These are phyloP conservation scores for Cyclostephanos tholiformis DNA, from an alignment of 108 stramenopile species.

Conservation along the genomic window DNA sequence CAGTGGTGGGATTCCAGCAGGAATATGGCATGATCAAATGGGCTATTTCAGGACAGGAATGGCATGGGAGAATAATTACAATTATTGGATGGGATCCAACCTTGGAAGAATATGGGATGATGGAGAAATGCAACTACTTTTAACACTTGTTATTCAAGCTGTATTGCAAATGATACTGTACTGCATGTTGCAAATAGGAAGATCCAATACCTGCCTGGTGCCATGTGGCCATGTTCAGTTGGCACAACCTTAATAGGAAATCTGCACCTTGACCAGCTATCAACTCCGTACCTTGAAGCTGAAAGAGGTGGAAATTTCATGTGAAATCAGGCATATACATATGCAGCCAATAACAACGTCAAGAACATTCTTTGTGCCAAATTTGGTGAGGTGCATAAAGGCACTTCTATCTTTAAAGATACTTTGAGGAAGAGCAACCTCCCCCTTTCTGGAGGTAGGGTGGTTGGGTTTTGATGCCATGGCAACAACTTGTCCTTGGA, in stretches of 20 bases:
- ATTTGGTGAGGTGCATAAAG: conserved; percentile 54
- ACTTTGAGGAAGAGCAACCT: conserved; percentile 8
- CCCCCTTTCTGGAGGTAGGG: conserved; percentile 17
- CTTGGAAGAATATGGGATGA: conserved; percentile 50
- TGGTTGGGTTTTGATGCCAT: conserved; percentile 49
- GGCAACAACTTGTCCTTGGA: conserved; percentile 27
- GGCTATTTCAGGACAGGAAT: neutral
- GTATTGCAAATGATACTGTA: conserved; percentile 26
- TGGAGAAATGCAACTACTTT: conserved; percentile 10
- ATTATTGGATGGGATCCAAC: conserved; percentile 43
- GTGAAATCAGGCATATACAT: conserved; percentile 38
- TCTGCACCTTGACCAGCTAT: conserved; percentile 5
- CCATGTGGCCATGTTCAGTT: conserved; percentile 54
- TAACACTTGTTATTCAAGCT: conserved; percentile 1
- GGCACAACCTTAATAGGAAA: conserved; percentile 27
- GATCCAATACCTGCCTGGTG: conserved; percentile 50
- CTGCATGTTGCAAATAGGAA: conserved; percentile 21
- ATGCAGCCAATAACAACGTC: conserved; percentile 11
- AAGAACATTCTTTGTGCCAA: conserved; percentile 41
- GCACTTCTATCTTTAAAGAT: conserved; percentile 52
- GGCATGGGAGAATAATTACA: conserved; percentile 31
- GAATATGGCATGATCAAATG: conserved; percentile 4
- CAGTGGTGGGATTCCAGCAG: conserved; percentile 38
- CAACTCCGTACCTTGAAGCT: conserved; percentile 37
- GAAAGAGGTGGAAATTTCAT: conserved; percentile 50